Evolutionary conservation across 2,329 filamentous ascomycete species (phyloP).

Genomic region (Talaromyces sp.): DNA sequence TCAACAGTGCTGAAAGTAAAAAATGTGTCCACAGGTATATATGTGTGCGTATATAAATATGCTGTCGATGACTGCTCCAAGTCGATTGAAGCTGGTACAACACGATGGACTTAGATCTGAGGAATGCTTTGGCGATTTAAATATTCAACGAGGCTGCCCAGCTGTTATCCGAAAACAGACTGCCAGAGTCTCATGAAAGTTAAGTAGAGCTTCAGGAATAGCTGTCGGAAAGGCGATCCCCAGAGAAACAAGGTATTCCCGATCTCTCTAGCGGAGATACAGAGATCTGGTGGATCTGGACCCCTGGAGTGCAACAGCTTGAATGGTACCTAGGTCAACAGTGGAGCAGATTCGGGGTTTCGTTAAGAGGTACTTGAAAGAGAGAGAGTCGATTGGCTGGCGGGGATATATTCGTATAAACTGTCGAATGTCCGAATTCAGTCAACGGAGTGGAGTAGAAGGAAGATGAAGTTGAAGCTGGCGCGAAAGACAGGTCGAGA

Average conservation of each 20-base stretch:
- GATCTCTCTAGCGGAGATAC: background rate
- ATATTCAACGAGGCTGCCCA: background rate
- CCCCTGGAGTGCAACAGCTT: background rate
- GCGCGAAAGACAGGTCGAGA: background rate
- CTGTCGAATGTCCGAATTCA: slow-evolving; percentile 4
- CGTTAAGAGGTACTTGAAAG: background rate
- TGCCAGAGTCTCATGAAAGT: background rate
- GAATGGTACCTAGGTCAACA: too few relatives aligned
- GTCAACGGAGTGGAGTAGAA: background rate
- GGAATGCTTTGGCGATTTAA: slow-evolving; percentile 11
- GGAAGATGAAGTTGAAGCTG: background rate
- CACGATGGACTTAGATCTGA: background rate
- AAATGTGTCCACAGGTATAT: background rate
- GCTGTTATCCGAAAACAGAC: slow-evolving; percentile 12
- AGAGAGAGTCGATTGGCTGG: background rate
- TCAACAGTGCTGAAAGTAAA: slow-evolving; percentile 1
- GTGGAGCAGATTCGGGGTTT: background rate
- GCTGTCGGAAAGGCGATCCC: background rate
- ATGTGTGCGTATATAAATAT: background rate
- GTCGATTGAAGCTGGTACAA: slow-evolving; percentile 12
- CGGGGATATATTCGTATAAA: background rate
- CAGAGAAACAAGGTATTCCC: background rate
- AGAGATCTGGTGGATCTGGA: background rate
- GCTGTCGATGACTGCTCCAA: background rate
- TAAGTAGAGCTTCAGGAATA: background rate